Evolutionary conservation across 1,284 basidiomycete species (phyloP).

Genomic region (Ustilago sp.): DNA sequence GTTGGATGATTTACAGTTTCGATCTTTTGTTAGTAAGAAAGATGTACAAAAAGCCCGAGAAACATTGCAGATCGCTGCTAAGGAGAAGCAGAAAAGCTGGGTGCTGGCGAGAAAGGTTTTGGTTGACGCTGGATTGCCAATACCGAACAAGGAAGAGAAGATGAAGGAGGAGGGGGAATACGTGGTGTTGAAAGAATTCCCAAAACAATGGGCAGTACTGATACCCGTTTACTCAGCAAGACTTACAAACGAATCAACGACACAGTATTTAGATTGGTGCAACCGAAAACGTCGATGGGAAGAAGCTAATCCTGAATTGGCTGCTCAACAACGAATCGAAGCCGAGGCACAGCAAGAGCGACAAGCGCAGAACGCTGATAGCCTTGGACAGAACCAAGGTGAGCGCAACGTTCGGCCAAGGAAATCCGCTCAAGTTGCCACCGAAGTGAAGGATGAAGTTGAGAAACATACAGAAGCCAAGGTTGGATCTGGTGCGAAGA

Average conservation of each 20-base stretch:
- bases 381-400: background rate
- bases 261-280: constrained; percentile 47
- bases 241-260: constrained; percentile 43
- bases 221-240: constrained; percentile 31
- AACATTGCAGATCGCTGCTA: background rate
- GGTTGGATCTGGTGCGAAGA: background rate
- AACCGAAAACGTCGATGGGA: constrained; percentile 34
- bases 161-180: background rate
- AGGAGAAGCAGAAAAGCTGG: background rate
- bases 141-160: background rate
- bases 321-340: background rate
- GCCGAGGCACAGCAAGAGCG: background rate
- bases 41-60: background rate
- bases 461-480: background rate
- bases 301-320: constrained; percentile 29
- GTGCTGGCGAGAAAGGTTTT: background rate
- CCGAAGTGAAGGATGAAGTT: background rate
- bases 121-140: background rate
- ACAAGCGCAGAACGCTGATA: background rate
- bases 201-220: constrained; percentile 16
- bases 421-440: background rate
- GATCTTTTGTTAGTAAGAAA: background rate
- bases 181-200: constrained; percentile 2
- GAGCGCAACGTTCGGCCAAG: background rate
- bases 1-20: background rate